Percentiles rank a stretch among this genome's conserved stretches.
phyloP scores from a whole-genome alignment of 805 yeast genomes.

The Grigorovia transvaalensis region DNA sequence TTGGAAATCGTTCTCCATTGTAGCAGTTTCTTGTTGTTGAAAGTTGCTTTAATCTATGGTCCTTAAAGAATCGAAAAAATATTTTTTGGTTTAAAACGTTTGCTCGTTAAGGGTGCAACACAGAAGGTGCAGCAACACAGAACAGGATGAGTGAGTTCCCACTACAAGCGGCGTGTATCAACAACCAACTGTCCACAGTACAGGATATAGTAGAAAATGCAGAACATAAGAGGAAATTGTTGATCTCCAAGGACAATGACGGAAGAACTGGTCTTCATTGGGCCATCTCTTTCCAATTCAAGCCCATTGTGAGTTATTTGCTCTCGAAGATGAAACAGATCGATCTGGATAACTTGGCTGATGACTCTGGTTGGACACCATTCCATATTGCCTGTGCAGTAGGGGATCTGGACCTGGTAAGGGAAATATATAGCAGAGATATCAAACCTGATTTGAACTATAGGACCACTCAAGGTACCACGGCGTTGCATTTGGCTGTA shows the following conservation, averaged over 20 bases:
- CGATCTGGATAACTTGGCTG: conserved; percentile 60
- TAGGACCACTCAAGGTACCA: conserved; percentile 58
- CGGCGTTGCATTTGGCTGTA: conserved; percentile 67
- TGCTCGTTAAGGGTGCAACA: background rate
- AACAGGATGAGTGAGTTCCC: conserved; percentile 12
- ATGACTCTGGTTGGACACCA: conserved; percentile 83
- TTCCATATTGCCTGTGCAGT: conserved; percentile 72
- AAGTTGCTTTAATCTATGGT: background rate
- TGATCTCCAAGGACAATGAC: conserved; percentile 50
- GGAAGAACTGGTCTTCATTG: conserved; percentile 77
- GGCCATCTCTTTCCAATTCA: conserved; percentile 63
- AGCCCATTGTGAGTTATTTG: conserved; percentile 37
- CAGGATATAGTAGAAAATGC: conserved; percentile 39
- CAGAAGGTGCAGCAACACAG: no score
- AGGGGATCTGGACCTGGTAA: conserved; percentile 49
- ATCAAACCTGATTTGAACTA: conserved; percentile 46
- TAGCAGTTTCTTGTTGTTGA: background rate
- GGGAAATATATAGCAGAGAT: conserved; percentile 42
- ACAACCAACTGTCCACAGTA: conserved; percentile 44
- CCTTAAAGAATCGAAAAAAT: background rate
- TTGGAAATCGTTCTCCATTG: conserved; percentile 35
- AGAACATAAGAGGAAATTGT: conserved; percentile 33
- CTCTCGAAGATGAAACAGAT: conserved; percentile 29
- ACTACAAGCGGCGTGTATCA: conserved; percentile 58
- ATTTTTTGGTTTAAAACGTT: background rate